These are phyloP conservation scores for Phytophthora foliorum DNA, from an alignment of 352 stramenopile species.

Conservation along the genomic window DNA sequence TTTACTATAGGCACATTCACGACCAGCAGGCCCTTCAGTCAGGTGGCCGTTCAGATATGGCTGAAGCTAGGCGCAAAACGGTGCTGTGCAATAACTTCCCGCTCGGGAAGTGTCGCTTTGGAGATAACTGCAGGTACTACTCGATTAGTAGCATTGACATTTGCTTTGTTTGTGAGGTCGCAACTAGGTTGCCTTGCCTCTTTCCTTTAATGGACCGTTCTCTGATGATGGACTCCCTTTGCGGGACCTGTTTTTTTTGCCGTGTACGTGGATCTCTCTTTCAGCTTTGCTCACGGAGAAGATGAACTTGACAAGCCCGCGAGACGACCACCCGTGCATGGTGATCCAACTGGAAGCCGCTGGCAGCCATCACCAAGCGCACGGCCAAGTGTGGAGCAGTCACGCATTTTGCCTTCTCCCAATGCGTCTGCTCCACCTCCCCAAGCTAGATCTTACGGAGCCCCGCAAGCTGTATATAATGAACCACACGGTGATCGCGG, in stretches of 20 bases:
- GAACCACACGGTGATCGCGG: conserved; percentile 63
- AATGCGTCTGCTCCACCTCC: conserved; percentile 41
- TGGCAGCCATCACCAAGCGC: conserved; percentile 40
- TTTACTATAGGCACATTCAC: conserved; percentile 64
- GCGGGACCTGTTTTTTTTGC: conserved; percentile 31
- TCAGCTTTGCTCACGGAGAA: conserved; percentile 85
- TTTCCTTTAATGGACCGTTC: conserved; percentile 38
- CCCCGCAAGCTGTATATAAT: conserved; percentile 67
- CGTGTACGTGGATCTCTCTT: conserved; percentile 36
- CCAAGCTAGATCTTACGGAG: conserved; percentile 73
- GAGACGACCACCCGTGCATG: conserved; percentile 23
- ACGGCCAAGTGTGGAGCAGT: conserved; percentile 30
- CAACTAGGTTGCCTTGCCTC: conserved; percentile 16
- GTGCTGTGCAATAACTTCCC: conserved; percentile 84
- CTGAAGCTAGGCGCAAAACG: conserved; percentile 72
- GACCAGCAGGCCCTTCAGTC: conserved; percentile 37
- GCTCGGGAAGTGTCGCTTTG: conserved; percentile 78
- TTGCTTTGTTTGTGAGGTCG: conserved; percentile 19
- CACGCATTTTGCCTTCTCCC: conserved; percentile 29
- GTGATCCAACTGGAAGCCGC: conserved; percentile 33
- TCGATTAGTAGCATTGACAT: conserved; percentile 34
- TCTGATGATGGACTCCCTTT: conserved; percentile 44
- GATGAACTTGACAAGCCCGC: conserved; percentile 62
- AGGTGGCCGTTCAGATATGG: conserved; percentile 44
- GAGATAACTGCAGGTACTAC: conserved; percentile 86